Base-by-base conservation (phyloP, 2,329 filamentous ascomycete genomes). In the Lasiodiplodia gonubiensis region DNA sequence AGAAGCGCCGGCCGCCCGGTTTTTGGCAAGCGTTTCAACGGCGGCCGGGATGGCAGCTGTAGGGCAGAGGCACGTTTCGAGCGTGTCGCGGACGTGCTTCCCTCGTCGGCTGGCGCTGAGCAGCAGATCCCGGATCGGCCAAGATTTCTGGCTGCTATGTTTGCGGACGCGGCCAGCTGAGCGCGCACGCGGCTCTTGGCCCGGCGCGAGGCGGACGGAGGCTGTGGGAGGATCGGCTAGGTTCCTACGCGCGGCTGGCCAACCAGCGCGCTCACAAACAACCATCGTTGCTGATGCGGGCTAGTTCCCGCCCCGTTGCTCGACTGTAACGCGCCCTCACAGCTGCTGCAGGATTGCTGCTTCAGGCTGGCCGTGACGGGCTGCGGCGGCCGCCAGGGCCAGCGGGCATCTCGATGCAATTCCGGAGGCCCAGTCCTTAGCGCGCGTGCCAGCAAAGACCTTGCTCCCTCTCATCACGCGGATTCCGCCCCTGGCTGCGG, bases 101-200 rank as follows among this genome's bases (percentile, higher is more conserved):
- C 23, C 49, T 52, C 55, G 21, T 37, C 39, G 25, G 39, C 25
- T 23, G 57, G 42, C 42, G 37, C 16, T n/a, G 57, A 21, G 18
- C 25, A 51, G 49, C 59, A 63, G 59, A 63, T 63, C 59, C 59
- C 18, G 59, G 59, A 63, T 63, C 59, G 46, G 59, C 59, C 59
- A 51, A 21, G 46, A 16, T 48, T 61, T 33, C 16, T 48, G 4
- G 18, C 35, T 39, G 12, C 14, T 11, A 2, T 5, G 12, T 4
- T 10, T 8, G 21, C 23, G 51, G 39, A 5, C 39, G 42, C 27
- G 42, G 59, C 42, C 30, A 51, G 57, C 57, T 61, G 57, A 49
- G 39, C 33, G 52, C 10, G 25, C 25, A 33, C 30, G 33, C 53
- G 53, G 33, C n/a, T 39, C 53, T 35, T 39, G 53, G 33, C 18